Conservation (phyloP, 2,329 filamentous ascomycete species). For the Diaporthe longicolla region DNA sequence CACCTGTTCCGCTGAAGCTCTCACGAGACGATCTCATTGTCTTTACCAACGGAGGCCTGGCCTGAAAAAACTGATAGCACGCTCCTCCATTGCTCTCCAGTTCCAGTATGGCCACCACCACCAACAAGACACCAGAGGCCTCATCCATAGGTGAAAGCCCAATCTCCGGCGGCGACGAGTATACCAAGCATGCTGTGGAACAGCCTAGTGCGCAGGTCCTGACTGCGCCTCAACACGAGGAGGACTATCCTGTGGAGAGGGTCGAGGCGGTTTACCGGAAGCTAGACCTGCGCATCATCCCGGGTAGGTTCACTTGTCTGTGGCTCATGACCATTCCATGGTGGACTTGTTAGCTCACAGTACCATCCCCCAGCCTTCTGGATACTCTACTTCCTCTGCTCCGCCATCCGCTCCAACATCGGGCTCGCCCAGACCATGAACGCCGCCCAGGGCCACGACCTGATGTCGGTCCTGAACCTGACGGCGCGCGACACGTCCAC, state of each 20-base stretch:
- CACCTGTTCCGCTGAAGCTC: not conserved
- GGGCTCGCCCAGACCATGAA: conserved; percentile 98
- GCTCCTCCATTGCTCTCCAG: conserved; percentile 66
- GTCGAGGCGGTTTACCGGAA: conserved; percentile 71
- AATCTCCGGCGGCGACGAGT: conserved; percentile 48
- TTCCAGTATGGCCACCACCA: conserved; percentile 61
- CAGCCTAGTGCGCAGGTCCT: conserved; percentile 16
- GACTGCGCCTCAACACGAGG: conserved; percentile 44
- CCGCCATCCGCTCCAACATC: conserved; percentile 91
- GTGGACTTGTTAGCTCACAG: not conserved
- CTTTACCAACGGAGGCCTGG: conserved; percentile 8
- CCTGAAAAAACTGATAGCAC: conserved; percentile 64
- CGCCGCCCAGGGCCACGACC: conserved; percentile 75
- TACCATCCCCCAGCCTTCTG: conserved; percentile 75
- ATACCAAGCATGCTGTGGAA: conserved; percentile 24
- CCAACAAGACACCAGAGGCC: conserved; percentile 45
- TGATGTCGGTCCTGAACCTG: conserved; percentile 79
- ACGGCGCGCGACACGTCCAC: conserved; percentile 84
- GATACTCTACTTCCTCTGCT: conserved; percentile 92
- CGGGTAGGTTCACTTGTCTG: conserved; percentile 56
- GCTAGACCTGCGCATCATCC: conserved; percentile 72
- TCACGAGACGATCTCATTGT: not conserved
- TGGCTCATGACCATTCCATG: not conserved
- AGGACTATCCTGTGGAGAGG: conserved; percentile 64
- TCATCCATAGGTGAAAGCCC: conserved; percentile 50